These are phyloP conservation scores for Choiromyces venosus DNA, from an alignment of 495 filamentous ascomycete species.

Conservation along the genomic window DNA sequence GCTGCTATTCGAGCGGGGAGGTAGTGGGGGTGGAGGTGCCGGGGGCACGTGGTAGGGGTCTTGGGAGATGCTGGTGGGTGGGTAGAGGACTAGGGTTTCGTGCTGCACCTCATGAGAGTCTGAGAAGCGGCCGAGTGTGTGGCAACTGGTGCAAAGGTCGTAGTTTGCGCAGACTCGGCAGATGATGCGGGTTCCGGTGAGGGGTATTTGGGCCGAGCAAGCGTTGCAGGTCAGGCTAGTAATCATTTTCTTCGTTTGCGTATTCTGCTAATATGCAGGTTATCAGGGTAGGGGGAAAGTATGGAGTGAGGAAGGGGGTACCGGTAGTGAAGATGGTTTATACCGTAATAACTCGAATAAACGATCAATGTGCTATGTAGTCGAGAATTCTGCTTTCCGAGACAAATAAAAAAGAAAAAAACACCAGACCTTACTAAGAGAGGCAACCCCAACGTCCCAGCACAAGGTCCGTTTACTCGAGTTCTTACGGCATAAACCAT, in stretches of 20 bases:
- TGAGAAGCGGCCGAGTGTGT: neutral
- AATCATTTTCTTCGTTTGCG: neutral
- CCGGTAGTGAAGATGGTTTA: neutral
- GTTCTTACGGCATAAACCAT: too few species aligned
- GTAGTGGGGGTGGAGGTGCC: neutral
- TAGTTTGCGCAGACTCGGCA: neutral
- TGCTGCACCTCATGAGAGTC: neutral
- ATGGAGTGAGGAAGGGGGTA: neutral
- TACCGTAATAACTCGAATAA: too few species aligned
- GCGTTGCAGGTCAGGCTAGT: neutral
- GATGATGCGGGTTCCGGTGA: neutral
- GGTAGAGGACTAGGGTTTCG: neutral
- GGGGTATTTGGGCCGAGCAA: neutral
- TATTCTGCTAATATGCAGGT: neutral
- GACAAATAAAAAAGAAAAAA: too few species aligned
- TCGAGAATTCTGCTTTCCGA: too few species aligned
- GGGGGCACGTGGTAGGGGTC: neutral
- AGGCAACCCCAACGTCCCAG: too few species aligned
- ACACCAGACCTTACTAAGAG: too few species aligned
- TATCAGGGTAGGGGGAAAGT: too few species aligned
- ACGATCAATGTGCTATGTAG: too few species aligned
- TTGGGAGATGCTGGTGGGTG: neutral
- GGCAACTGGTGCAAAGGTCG: neutral
- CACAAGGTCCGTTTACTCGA: too few species aligned
- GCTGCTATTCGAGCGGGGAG: too few species aligned